Evolutionary conservation across 2,329 filamentous ascomycete genomes (phyloP).

Genomic region (Curvularia hawaiiensis): DNA sequence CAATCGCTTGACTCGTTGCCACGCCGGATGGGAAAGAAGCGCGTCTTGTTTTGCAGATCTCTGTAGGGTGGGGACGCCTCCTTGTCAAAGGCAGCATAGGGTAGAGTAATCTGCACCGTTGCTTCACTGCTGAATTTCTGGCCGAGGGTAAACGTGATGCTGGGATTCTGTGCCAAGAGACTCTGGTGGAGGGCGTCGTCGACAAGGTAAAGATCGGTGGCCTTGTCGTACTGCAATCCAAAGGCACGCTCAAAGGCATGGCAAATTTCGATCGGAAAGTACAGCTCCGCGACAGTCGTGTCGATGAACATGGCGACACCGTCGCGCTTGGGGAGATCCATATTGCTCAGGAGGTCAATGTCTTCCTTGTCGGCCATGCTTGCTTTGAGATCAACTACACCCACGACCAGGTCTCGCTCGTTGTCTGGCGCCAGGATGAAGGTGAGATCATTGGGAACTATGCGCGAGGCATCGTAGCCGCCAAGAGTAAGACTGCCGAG

Average conservation of each 20-base stretch:
- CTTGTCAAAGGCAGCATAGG: conserved; percentile 58
- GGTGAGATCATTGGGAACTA: conserved; percentile 63
- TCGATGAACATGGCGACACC: conserved; percentile 54
- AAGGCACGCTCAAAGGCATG: conserved; percentile 67
- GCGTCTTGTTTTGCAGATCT: conserved; percentile 64
- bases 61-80: conserved; percentile 55
- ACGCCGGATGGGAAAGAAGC: conserved; percentile 70
- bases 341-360: conserved; percentile 41
- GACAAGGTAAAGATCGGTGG: conserved; percentile 68
- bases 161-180: conserved; percentile 52
- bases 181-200: conserved; percentile 61
- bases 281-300: conserved; percentile 56
- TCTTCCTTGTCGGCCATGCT: conserved; percentile 36
- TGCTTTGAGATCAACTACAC: conserved; percentile 52
- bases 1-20: conserved; percentile 59
- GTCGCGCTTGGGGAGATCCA: conserved; percentile 14
- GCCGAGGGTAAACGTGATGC: conserved; percentile 52
- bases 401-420: conserved; percentile 65
- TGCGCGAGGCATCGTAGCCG: conserved; percentile 69
- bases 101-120: conserved; percentile 53
- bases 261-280: conserved; percentile 60
- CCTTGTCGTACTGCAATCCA: conserved; percentile 68
- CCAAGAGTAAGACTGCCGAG: conserved; percentile 65
- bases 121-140: conserved; percentile 40
- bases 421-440: conserved; percentile 64